Evolutionary conservation across 2,329 filamentous ascomycete genomes (phyloP).

Genomic region (Myriosclerotinia duriaeana): DNA sequence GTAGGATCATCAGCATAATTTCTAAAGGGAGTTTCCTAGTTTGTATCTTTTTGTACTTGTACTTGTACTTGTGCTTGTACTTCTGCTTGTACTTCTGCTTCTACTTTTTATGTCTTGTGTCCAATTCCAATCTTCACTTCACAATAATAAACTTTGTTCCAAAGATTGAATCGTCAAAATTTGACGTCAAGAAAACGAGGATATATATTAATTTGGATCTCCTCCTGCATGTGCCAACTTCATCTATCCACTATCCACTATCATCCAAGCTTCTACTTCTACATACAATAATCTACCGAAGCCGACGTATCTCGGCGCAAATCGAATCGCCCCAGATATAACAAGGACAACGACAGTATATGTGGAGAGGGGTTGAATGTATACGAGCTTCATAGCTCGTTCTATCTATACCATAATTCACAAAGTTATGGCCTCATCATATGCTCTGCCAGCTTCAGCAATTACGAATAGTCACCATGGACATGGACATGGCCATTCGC

Average conservation of each 20-base stretch:
- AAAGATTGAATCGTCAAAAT: neutral
- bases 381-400: slow-evolving; percentile 33
- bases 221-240: neutral
- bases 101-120: neutral
- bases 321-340: neutral
- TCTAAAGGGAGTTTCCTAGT: neutral
- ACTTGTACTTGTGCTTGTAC: too few species aligned
- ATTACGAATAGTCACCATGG: slow-evolving; percentile 37
- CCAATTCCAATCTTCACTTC: neutral
- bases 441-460: slow-evolving; percentile 40
- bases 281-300: neutral
- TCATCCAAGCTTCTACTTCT: slow-evolving; percentile 17
- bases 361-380: slow-evolving; percentile 2
- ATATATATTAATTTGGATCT: neutral
- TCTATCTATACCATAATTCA: slow-evolving; percentile 17
- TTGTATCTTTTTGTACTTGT: neutral
- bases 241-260: too few species aligned
- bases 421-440: slow-evolving; percentile 40
- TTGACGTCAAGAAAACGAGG: neutral
- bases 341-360: slow-evolving; percentile 1
- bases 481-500: slow-evolving; percentile 42
- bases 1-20: slow-evolving; percentile 8
- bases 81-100: neutral
- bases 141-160: neutral
- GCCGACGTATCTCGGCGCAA: slow-evolving; percentile 10